Percentiles rank a stretch among this genome's conserved stretches.
Conservation (phyloP, 257 asterid genomes). For the Nicotiana tabacum region DNA sequence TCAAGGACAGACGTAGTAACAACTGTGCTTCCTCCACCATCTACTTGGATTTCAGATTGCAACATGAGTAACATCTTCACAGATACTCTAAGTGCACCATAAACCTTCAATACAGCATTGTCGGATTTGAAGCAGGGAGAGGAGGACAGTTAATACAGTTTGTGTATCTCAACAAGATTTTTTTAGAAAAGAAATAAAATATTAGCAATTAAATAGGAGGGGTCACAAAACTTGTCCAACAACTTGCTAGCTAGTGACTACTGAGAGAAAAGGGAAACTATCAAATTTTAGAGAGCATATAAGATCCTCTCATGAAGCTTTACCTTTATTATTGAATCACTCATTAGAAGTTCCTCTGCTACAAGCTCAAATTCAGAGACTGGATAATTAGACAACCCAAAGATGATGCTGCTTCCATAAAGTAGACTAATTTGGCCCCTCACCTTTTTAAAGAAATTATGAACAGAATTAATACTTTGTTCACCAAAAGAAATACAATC, state of each 20-base stretch:
- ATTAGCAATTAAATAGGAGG: not conserved
- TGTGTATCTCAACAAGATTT: not conserved
- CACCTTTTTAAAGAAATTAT: slow-evolving; percentile 49
- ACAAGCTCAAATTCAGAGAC: slow-evolving; percentile 96
- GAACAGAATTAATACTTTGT: not conserved
- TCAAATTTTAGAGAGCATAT: not conserved
- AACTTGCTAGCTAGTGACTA: not conserved
- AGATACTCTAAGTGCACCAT: slow-evolving; percentile 86
- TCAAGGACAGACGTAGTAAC: slow-evolving; percentile 86
- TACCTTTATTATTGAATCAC: slow-evolving; percentile 87
- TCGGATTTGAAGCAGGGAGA: not conserved
- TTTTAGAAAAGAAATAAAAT: not conserved
- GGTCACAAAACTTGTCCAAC: not conserved
- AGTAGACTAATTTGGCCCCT: slow-evolving; percentile 94
- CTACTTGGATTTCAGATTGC: slow-evolving; percentile 80
- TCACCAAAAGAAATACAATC: slow-evolving; percentile 3
- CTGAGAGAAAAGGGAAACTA: not conserved
- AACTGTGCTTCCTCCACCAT: slow-evolving; percentile 72
- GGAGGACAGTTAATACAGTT: not conserved
- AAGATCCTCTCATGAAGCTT: not conserved
- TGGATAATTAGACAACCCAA: slow-evolving; percentile 80
- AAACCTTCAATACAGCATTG: slow-evolving; percentile 41
- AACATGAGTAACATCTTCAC: slow-evolving; percentile 96
- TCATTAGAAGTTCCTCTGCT: slow-evolving; percentile 96
- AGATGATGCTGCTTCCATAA: slow-evolving; percentile 73